phyloP scores from a whole-genome alignment of 129 eudicot genomes.

The Deinandra increscens region DNA sequence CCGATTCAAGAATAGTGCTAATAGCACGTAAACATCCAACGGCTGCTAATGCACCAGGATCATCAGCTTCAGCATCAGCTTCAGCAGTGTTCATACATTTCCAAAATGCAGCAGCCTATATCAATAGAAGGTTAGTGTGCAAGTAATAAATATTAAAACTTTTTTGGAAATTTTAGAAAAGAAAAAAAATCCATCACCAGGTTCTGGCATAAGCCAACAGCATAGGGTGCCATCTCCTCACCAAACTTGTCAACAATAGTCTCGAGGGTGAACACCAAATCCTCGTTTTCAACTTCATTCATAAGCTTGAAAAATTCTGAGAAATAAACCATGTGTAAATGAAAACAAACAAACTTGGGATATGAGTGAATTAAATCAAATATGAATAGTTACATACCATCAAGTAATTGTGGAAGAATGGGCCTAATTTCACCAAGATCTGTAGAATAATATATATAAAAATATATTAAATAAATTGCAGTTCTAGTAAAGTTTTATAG shows the following conservation, averaged over 20 bases:
- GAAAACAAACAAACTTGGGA: neutral
- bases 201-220: conserved; percentile 92
- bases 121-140: neutral
- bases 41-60: conserved; percentile 96
- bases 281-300: conserved; percentile 97
- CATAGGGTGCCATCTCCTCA: conserved; percentile 99
- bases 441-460: neutral
- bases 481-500: neutral
- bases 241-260: conserved; percentile 97
- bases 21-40: conserved; percentile 96
- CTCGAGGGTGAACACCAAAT: conserved; percentile 95
- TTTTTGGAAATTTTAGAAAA: neutral
- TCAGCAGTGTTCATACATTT: conserved; percentile 82
- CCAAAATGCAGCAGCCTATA: conserved; percentile 94
- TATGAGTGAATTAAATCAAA: conserved; percentile 1
- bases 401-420: conserved; percentile 94
- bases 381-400: conserved; percentile 46
- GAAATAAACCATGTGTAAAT: neutral
- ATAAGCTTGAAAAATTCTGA: conserved; percentile 87
- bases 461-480: neutral
- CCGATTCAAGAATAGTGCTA: conserved; percentile 90
- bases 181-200: conserved; percentile 47
- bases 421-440: conserved; percentile 89
- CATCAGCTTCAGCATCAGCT: conserved; percentile 90
- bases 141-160: neutral